phyloP scores from a whole-genome alignment of 257 asterid species.

The Leonotis leonurus region DNA sequence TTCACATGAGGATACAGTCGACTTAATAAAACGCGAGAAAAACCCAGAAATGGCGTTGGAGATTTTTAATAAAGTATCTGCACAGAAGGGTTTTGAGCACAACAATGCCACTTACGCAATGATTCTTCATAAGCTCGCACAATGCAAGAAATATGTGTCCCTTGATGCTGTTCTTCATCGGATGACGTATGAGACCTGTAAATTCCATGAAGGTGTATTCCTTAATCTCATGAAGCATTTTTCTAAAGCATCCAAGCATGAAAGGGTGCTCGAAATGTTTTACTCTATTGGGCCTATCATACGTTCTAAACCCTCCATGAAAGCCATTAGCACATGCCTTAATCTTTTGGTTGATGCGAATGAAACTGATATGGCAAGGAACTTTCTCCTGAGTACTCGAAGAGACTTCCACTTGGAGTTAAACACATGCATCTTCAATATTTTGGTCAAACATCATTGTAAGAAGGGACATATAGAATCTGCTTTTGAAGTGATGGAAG shows the following conservation, averaged over 20 bases:
- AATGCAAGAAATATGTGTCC: conserved; percentile 43
- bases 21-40: conserved; percentile 51
- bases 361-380: conserved; percentile 56
- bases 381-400: conserved; percentile 47
- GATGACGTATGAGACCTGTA: conserved; percentile 88
- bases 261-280: conserved; percentile 75
- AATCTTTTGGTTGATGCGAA: conserved; percentile 72
- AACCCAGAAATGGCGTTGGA: conserved; percentile 59
- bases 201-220: conserved; percentile 76
- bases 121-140: conserved; percentile 76
- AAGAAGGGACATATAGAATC: conserved; percentile 56
- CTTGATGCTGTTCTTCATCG: conserved; percentile 64
- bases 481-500: conserved; percentile 65
- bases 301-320: conserved; percentile 73
- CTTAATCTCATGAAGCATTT: conserved; percentile 87
- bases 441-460: conserved; percentile 77
- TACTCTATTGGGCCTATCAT: conserved; percentile 42
- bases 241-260: conserved; percentile 56
- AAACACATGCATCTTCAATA: conserved; percentile 86
- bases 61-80: conserved; percentile 53
- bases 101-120: conserved; percentile 66
- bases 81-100: conserved; percentile 71
- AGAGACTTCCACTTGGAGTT: conserved; percentile 63
- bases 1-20: conserved; percentile 48
- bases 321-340: conserved; percentile 86